Evolutionary conservation across 768 basidiomycete genomes (phyloP).

Genomic region (Lactifluus piperatus): DNA sequence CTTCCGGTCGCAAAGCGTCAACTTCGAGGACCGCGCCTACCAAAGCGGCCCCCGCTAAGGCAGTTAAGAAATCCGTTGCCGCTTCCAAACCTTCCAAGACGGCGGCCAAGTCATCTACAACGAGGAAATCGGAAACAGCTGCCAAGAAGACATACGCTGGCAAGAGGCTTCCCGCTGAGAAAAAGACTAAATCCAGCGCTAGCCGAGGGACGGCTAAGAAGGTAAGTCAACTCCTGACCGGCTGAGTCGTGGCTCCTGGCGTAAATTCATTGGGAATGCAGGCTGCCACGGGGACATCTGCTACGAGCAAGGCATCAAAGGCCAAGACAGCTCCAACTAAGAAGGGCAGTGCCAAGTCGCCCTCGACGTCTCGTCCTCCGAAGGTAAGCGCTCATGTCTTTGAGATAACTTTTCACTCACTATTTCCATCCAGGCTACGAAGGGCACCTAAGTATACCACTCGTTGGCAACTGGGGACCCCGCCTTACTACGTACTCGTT

Average conservation of each 20-base stretch:
- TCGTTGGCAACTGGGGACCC: background rate
- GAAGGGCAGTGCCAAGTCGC: conserved; percentile 22
- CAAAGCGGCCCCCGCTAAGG: conserved; percentile 14
- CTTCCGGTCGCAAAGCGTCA: conserved; percentile 25
- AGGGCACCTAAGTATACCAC: background rate
- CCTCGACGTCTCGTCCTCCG: background rate
- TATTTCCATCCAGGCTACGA: background rate
- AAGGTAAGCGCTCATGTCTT: background rate
- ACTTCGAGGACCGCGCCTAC: conserved; percentile 16
- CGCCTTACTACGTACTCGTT: background rate
- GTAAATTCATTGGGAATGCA: conserved; percentile 23
- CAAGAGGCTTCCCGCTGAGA: conserved; percentile 12
- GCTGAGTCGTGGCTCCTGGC: background rate
- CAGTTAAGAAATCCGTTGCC: conserved; percentile 11
- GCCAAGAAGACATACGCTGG: conserved; percentile 21
- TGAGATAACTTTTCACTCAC: background rate
- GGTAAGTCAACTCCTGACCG: conserved; percentile 28
- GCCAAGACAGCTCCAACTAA: conserved; percentile 22
- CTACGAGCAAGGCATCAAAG: conserved; percentile 25
- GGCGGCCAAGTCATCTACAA: conserved; percentile 22
- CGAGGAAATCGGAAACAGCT: conserved; percentile 24
- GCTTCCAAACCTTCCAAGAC: conserved; percentile 9
- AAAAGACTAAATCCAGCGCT: conserved; percentile 17
- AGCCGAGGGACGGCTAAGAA: conserved; percentile 55
- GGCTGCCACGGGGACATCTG: conserved; percentile 43